phyloP scores from a whole-genome alignment of 2,329 filamentous ascomycete species.

The Trichoderma gracile region DNA sequence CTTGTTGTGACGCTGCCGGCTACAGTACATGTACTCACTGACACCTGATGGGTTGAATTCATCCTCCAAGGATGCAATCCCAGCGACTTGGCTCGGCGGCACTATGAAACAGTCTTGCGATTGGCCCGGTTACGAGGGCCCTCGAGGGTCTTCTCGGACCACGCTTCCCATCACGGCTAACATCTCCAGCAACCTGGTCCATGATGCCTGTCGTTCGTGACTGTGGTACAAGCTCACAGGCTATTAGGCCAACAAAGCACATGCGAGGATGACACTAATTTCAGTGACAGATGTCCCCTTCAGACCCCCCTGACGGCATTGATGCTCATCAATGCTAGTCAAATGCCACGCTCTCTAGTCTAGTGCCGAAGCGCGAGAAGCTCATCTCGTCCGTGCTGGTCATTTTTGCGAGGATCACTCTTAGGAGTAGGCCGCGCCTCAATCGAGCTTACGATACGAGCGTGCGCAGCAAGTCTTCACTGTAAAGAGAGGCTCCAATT shows the following conservation, averaged over 20 bases:
- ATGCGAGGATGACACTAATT: neutral
- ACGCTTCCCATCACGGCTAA: conserved; percentile 5
- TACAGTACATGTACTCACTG: too few relatives aligned
- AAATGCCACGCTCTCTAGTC: conserved; percentile 2
- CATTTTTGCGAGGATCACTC: too few relatives aligned
- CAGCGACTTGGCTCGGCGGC: conserved; percentile 6
- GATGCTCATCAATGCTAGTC: neutral
- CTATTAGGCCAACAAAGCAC: neutral
- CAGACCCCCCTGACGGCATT: neutral
- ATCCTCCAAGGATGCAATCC: neutral
- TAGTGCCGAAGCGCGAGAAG: conserved; percentile 9
- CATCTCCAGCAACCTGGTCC: neutral
- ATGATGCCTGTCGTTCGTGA: too few relatives aligned
- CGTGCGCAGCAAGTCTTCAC: too few relatives aligned
- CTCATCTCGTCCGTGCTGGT: conserved; percentile 1
- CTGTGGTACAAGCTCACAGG: too few relatives aligned
- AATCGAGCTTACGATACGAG: neutral
- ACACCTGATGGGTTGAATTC: too few relatives aligned
- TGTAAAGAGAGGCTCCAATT: too few relatives aligned
- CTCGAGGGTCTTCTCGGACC: neutral
- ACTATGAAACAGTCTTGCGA: neutral
- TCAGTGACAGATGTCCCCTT: neutral
- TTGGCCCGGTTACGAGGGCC: conserved; percentile 3
- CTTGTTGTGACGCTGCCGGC: neutral
- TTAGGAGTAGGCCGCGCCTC: neutral